Base-by-base conservation (phyloP, 2,329 filamentous ascomycete species). In the Chaetomium sp. region DNA sequence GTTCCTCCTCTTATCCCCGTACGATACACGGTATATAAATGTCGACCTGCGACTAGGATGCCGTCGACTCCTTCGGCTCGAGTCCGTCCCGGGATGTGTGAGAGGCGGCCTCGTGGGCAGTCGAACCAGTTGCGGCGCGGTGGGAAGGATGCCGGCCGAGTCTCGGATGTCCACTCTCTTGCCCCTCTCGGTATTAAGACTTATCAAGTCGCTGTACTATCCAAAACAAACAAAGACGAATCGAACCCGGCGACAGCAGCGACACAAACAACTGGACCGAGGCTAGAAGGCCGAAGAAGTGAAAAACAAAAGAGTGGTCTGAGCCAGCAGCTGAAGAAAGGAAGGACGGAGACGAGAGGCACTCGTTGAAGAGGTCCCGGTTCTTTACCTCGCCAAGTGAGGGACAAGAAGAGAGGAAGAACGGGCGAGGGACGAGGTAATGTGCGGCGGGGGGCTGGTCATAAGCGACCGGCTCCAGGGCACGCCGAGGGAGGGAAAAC, bases 311-410 rank as follows among this genome's bases (percentile, higher is more conserved):
- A 77, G 78, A 82, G 76, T 72, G 78, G 79, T 84, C 84, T 86
- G 84, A 86, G 78, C 84, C 84, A 87, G 85, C 84, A 86, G 85
- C 76, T 70, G 70, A 76, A 74, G 69, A 80, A 79, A 75, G 74
- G 76, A 77, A 75, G 72, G 73, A 75, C 75, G 67, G 72, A 72
- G 74, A 72, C 75, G 72, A 73, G 73, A 73, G 70, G 75, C 75
- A 74, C 75, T 74, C 71, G 72, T 70, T 69, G 72, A 68, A 71
- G 70, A 73, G 73, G 69, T 69, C 73, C 75, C 75, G 74, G 77
- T 76, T 78, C 76, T 80, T 78, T 76, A 78, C 78, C 78, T 79
- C 75, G 76, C 77, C 77, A 76, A 76, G 73, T 73, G 72, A 74
- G 71, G 69, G 73, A 73, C 70, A 70, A 69, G 70, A 75, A 62